These are phyloP conservation scores for Pyrenopolyporus hunteri DNA, from an alignment of 495 filamentous ascomycete species.

Conservation along the genomic window DNA sequence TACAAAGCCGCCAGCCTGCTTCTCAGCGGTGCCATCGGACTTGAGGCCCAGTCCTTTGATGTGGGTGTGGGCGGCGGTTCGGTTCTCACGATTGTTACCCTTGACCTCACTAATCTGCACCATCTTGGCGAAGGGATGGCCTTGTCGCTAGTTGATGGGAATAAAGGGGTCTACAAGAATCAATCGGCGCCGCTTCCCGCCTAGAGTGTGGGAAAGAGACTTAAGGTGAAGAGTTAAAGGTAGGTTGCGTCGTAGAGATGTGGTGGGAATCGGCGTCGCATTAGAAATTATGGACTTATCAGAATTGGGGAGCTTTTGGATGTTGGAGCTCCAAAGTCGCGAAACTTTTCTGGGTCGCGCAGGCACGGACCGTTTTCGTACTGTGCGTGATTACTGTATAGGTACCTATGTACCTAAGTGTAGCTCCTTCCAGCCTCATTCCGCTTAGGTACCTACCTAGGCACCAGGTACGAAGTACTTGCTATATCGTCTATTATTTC, in stretches of 20 bases:
- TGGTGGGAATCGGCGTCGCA: slow-evolving; percentile 12
- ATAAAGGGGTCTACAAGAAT: slow-evolving; percentile 3
- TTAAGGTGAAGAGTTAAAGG: not conserved
- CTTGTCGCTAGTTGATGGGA: not conserved
- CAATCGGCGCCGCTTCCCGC: slow-evolving; percentile 6
- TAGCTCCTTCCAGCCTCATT: not conserved
- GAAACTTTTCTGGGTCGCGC: slow-evolving; percentile 46
- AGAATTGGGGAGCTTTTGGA: slow-evolving; percentile 10
- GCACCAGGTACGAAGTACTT: not conserved
- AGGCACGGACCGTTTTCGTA: slow-evolving; percentile 18
- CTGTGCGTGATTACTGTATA: slow-evolving; percentile 21
- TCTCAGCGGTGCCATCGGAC: slow-evolving; percentile 80
- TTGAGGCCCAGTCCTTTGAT: slow-evolving; percentile 92
- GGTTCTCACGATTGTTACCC: slow-evolving; percentile 90
- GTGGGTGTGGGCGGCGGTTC: slow-evolving; percentile 95
- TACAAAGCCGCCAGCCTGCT: slow-evolving; percentile 78
- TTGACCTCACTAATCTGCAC: slow-evolving; percentile 97
- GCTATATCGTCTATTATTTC: not conserved
- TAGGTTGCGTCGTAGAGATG: not conserved
- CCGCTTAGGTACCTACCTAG: not conserved
- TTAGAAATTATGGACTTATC: slow-evolving; percentile 29
- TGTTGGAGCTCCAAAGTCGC: slow-evolving; percentile 38
- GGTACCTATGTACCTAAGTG: not conserved
- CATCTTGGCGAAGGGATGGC: slow-evolving; percentile 58
- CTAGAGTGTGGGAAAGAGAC: not conserved